Conservation (phyloP, 2,329 filamentous ascomycete species). For the Cercospora canescens region DNA sequence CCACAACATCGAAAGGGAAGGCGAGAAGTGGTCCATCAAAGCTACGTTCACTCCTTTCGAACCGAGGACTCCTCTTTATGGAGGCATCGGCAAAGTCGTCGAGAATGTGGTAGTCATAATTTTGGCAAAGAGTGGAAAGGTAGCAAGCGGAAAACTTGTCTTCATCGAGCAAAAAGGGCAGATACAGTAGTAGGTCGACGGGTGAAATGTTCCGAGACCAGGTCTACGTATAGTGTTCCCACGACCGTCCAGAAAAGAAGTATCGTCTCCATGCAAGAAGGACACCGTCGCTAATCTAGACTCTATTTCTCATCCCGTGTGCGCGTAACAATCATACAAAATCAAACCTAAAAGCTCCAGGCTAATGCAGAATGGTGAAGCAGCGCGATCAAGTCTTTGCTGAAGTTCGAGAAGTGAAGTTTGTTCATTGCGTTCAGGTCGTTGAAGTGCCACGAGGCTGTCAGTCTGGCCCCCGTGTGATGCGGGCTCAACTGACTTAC, state of each 20-base stretch:
- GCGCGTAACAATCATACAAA: constrained; percentile 23
- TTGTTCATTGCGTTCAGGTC: constrained; percentile 4
- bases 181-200: neutral
- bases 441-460: neutral
- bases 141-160: constrained; percentile 16
- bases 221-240: neutral
- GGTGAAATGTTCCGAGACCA: neutral
- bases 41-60: constrained; percentile 21
- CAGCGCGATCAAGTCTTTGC: neutral
- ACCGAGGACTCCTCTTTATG: constrained; percentile 29
- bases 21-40: constrained; percentile 19
- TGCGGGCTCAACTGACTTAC: constrained; percentile 1
- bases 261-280: neutral
- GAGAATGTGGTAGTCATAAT: constrained; percentile 27
- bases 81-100: constrained; percentile 29
- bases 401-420: neutral
- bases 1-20: neutral
- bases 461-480: neutral
- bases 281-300: constrained; percentile 26
- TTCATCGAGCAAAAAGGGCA: constrained; percentile 19
- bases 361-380: constrained; percentile 18
- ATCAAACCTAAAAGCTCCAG: constrained; percentile 13
- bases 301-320: constrained; percentile 23
- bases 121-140: constrained; percentile 8
- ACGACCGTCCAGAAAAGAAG: neutral